Evolutionary conservation across 352 stramenopile species (phyloP).

Genomic region (Stramenopiles sp.): DNA sequence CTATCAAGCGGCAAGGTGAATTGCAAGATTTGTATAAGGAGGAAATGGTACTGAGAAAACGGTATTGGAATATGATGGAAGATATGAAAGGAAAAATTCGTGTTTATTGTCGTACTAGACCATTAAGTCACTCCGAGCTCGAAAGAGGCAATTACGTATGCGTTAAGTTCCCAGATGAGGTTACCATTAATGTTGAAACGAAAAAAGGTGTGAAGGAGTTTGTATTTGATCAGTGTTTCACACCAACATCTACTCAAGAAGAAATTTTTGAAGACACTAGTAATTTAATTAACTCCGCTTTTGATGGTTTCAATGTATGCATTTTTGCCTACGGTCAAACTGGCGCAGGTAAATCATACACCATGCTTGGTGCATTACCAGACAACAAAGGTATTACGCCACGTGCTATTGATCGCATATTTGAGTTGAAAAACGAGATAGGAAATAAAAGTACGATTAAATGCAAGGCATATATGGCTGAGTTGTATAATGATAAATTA

Average conservation of each 20-base stretch:
- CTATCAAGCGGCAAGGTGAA: background rate
- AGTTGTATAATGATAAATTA: conserved; percentile 73
- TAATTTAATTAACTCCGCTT: conserved; percentile 56
- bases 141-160: conserved; percentile 40
- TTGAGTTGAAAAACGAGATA: conserved; percentile 13
- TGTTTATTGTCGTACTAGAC: conserved; percentile 65
- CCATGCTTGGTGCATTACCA: conserved; percentile 46
- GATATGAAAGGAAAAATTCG: conserved; percentile 86
- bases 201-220: conserved; percentile 51
- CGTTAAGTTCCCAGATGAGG: conserved; percentile 36
- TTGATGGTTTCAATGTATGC: conserved; percentile 63
- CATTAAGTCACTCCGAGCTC: conserved; percentile 58
- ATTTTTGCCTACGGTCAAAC: conserved; percentile 83
- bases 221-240: conserved; percentile 65
- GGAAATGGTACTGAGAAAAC: conserved; percentile 25
- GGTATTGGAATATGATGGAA: conserved; percentile 79
- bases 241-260: conserved; percentile 35
- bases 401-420: conserved; percentile 58
- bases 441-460: conserved; percentile 32
- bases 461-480: conserved; percentile 62
- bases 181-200: conserved; percentile 52
- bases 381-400: conserved; percentile 49
- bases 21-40: background rate
- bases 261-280: conserved; percentile 75
- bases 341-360: conserved; percentile 73